A percentile compares a stretch with the other conserved stretches of the same genome.
Evolutionary conservation across 768 basidiomycete species (phyloP).

Genomic region (Hebeloma cylindrosporum): DNA sequence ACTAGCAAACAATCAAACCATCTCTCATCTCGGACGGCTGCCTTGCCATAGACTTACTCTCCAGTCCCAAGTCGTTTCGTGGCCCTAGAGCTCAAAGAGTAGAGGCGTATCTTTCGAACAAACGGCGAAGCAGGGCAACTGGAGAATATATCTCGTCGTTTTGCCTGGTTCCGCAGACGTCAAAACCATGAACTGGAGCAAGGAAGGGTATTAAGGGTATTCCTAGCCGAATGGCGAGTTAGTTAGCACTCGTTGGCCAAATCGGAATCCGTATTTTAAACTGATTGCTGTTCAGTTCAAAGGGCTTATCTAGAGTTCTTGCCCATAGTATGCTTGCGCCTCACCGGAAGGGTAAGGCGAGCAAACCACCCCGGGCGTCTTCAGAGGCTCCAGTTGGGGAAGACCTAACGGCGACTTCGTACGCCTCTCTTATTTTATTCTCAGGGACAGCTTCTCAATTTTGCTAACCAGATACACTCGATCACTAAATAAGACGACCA

Average conservation of each 20-base stretch:
- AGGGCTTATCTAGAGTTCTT: constrained; percentile 73
- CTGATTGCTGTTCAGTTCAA: constrained; percentile 64
- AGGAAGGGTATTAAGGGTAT: constrained; percentile 73
- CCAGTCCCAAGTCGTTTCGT: constrained; percentile 83
- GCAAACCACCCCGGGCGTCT: constrained; percentile 50
- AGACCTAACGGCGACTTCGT: constrained; percentile 54
- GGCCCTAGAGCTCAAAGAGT: constrained; percentile 89
- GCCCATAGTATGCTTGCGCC: constrained; percentile 88
- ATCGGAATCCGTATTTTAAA: too few relatives aligned
- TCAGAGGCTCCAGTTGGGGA: constrained; percentile 53
- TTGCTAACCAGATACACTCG: constrained; percentile 91
- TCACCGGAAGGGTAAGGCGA: constrained; percentile 55
- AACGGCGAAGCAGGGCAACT: constrained; percentile 95
- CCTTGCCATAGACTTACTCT: constrained; percentile 84
- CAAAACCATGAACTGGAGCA: constrained; percentile 87
- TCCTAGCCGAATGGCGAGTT: constrained; percentile 85
- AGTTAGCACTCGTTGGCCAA: constrained; percentile 78
- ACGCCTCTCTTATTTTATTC: constrained; percentile 13
- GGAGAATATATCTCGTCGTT: constrained; percentile 90
- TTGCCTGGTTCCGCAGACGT: constrained; percentile 92
- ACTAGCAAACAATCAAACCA: constrained; percentile 64
- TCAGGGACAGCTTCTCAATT: too few relatives aligned
- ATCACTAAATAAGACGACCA: constrained; percentile 76
- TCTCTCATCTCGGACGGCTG: constrained; percentile 79
- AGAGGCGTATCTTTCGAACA: constrained; percentile 91